A percentile compares a stretch with the other conserved stretches of the same genome.
Evolutionary conservation across 1,139 yeast species (phyloP).

Genomic region (Candida anutae): DNA sequence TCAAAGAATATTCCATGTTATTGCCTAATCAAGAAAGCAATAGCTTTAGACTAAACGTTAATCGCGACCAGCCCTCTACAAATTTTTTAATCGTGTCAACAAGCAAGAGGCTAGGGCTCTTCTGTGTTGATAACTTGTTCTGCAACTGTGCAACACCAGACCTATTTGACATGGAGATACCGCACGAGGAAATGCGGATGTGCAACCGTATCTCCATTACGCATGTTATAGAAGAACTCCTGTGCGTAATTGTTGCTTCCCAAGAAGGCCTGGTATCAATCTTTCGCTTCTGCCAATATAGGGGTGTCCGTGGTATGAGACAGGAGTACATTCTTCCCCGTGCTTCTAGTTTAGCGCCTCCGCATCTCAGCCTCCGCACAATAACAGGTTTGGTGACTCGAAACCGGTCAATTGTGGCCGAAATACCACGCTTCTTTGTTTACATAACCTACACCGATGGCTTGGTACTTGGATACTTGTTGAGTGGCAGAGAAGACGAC

Average conservation of each 20-base stretch:
- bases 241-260: conserved; percentile 45
- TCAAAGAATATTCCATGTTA: conserved; percentile 1
- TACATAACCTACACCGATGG: conserved; percentile 30
- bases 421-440: conserved; percentile 15
- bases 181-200: conserved; percentile 31
- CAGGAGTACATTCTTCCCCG: conserved; percentile 53
- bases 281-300: conserved; percentile 46
- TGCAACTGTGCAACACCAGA: conserved; percentile 44
- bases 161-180: conserved; percentile 31
- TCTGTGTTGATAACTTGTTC: conserved; percentile 40
- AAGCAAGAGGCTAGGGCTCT: conserved; percentile 35
- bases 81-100: conserved; percentile 38
- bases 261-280: conserved; percentile 56
- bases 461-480: conserved; percentile 19
- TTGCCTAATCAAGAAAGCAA: too few species aligned
- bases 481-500: too few species aligned
- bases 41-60: too few species aligned
- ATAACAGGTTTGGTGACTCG: conserved; percentile 25
- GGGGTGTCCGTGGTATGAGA: conserved; percentile 53
- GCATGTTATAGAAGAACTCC: conserved; percentile 44
- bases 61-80: conserved; percentile 1
- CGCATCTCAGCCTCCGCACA: conserved; percentile 22
- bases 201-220: conserved; percentile 49
- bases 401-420: conserved; percentile 11
- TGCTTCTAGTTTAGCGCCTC: conserved; percentile 19